Evolutionary conservation across 768 basidiomycete genomes (phyloP).

Genomic region (Fibroporia radiculosa): DNA sequence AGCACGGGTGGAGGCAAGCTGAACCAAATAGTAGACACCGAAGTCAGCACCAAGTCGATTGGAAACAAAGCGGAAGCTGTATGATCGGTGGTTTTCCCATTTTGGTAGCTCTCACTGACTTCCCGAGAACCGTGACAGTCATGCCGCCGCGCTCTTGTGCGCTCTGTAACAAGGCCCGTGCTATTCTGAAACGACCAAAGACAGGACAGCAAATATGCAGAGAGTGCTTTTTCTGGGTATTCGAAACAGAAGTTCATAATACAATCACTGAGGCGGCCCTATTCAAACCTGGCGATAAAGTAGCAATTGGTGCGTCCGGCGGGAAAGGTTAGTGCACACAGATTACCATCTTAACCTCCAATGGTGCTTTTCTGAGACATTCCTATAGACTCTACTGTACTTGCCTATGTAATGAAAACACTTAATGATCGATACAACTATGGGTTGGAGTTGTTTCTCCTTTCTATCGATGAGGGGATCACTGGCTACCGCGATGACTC

Average conservation of each 20-base stretch:
- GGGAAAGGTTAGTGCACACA: conserved; percentile 70
- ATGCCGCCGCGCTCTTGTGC: conserved; percentile 83
- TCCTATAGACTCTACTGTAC: conserved; percentile 83
- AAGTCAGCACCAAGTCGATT: neutral
- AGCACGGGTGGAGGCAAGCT: neutral
- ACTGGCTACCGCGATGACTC: conserved; percentile 98
- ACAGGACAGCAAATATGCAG: conserved; percentile 97
- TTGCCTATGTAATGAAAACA: conserved; percentile 95
- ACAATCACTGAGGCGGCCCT: conserved; percentile 80
- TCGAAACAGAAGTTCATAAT: conserved; percentile 97
- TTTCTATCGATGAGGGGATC: conserved; percentile 98
- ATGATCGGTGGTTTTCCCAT: conserved; percentile 3
- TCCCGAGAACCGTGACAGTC: conserved; percentile 9
- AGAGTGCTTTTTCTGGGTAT: conserved; percentile 93
- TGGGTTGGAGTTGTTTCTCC: conserved; percentile 80
- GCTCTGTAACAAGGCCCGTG: conserved; percentile 65
- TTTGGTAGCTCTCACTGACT: conserved; percentile 7
- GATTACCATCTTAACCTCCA: neutral
- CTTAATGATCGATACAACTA: conserved; percentile 93
- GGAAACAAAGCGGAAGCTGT: too few species aligned
- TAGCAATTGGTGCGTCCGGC: conserved; percentile 97
- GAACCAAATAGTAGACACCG: neutral
- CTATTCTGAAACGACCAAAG: conserved; percentile 92
- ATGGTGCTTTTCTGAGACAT: neutral
- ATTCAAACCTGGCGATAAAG: conserved; percentile 84